Base-by-base conservation (phyloP, 2,329 filamentous ascomycete species). In the Orbilia javanica region DNA sequence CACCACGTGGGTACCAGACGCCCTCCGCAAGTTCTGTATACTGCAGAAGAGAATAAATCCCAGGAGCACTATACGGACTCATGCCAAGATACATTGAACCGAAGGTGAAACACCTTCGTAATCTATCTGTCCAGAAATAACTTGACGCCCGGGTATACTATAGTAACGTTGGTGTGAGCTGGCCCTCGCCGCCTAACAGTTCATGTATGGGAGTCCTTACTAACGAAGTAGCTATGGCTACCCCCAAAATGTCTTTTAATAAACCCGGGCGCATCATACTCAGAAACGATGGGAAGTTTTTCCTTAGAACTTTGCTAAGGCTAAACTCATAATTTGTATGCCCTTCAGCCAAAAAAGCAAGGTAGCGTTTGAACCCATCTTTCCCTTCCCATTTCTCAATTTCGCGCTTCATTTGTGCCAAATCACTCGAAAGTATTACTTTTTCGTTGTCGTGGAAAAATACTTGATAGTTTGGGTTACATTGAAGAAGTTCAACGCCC, bases 31-130 rank as follows among this genome's bases (percentile, higher is more conserved):
- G 84, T 84, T 93, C 91, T 0, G 91, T 91, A 82, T 93, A 93
- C 83, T 93, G 91, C 64, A 93, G 85, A 75, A 93, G 83, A 60
- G 88, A 90, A 84, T 93, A 93, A 1, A 91, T 93, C 2, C 89
- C 91, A 0, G 91, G 92, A 0, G 92, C 91, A 82, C 92, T 90
- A 82, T 91, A 93, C 0, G 92, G 92, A 68, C 87, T 90, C 91
- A 93, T 93, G 0, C 92, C 92, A 89, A 93, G 91, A 82, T 94
- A 93, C 91, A 93, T 94, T 81, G 90, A 93, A 22, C 89, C 91
- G 83, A 93, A 93, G 0, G 91, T 93, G 80, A 93, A 93, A 0
- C 91, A 91, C 27, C 91, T 85, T 77, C 91, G 86, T 81, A 93
- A 82, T 72, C 91, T 85, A 82, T 93, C 91, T 0, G 90, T 90